Base-by-base conservation (phyloP, 139 green algal genomes). In the Picochlorum sp. region DNA sequence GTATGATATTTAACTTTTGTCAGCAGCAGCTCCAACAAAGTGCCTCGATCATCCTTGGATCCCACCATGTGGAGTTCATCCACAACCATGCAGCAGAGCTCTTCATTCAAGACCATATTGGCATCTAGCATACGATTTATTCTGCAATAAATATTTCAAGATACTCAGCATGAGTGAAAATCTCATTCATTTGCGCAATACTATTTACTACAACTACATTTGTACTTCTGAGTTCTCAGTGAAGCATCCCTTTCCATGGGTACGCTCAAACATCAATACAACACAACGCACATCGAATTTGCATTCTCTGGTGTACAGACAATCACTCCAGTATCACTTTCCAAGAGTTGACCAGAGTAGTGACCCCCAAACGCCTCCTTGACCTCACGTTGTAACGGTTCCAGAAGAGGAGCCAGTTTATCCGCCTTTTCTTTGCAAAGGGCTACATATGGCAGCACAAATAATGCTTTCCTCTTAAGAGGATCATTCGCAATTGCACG, bases 21-120 rank as follows among this genome's bases (percentile, higher is more conserved):
- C 6, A 99, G 77, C 65, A 99, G 66, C 16, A 96, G 77, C 77
- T 98, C 92, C 59, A 97, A 73, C 52, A 91, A 72, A 61, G 85
- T 84, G 4, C 92, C 92, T 16, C 89, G 65, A 40, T 78, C 59
- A n/a, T 66, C 50, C 16, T 93, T 86, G 12, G 72, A 75, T n/a
- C 39, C 22, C 16, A 66, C 16, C 35, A 62, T 33, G 57, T 72
- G 56, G 1, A 59, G 28, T 44, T 72, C 65, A 33, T 72, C 65
- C 18, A 66, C 22, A 12, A 72, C 65, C 1, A 67, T 29, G 5
- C 26, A 35, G 36, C 10, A 39, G 22, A 66, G 41, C 33, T 61
- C 55, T 1, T 32, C 26, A 0, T 40, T 36, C 2, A 40, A 32
- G 12, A 26, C 22, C 18, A 44, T 30, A 2, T 43, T 33, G 1